Conservation (phyloP, 176 grass and related monocot genomes). For the Olyra latifolia region DNA sequence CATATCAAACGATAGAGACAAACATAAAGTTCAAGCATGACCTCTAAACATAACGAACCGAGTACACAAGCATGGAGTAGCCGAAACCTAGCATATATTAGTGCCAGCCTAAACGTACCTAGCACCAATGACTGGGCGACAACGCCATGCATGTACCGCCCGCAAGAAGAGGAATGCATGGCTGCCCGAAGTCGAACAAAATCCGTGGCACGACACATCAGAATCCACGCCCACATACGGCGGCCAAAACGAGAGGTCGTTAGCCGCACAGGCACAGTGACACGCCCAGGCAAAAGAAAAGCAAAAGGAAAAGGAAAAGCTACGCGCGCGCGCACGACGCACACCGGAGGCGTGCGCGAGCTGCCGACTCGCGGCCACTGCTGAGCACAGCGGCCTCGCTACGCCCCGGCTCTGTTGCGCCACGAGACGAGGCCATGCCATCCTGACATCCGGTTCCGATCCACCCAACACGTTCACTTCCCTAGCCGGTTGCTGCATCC, state of each 20-base stretch:
- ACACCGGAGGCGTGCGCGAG: background rate
- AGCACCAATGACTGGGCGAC: background rate
- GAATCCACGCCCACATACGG: background rate
- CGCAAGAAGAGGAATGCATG: background rate
- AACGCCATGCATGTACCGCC: background rate
- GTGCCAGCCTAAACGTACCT: background rate
- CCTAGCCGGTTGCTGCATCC: background rate
- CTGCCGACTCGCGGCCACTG: background rate
- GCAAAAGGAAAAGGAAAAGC: too few relatives aligned
- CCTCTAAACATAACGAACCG: too few relatives aligned
- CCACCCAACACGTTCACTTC: slow-evolving; percentile 26
- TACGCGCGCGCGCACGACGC: too few relatives aligned
- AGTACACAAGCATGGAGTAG: background rate
- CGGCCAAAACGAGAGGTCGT: background rate
- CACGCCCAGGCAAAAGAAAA: background rate
- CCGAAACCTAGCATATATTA: too few relatives aligned
- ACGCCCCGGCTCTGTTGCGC: too few relatives aligned
- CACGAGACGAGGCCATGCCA: background rate
- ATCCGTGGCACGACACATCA: background rate
- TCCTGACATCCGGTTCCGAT: background rate
- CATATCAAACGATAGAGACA: too few relatives aligned
- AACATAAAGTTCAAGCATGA: too few relatives aligned
- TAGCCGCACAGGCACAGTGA: background rate
- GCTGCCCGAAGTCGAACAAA: background rate
- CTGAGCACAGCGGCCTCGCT: background rate